phyloP scores from a whole-genome alignment of 2,329 filamentous ascomycete genomes.

The Stagonosporopsis chrysanthemi region DNA sequence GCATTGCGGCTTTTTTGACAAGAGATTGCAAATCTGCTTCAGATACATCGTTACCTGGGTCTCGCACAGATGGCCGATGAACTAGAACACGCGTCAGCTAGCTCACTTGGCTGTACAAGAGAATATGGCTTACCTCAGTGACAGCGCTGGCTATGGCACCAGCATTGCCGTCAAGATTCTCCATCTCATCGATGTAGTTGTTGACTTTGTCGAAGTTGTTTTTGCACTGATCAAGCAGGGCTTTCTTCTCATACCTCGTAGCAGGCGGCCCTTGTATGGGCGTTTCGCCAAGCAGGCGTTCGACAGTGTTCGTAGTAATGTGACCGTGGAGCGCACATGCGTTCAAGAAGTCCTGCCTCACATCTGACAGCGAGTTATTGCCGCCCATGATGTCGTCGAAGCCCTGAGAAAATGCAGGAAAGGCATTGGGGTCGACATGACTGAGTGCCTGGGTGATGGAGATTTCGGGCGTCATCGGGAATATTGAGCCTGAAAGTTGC shows the following conservation, averaged over 20 bases:
- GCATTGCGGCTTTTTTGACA: conserved; percentile 75
- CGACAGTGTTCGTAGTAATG: conserved; percentile 79
- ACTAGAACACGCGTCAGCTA: conserved; percentile 52
- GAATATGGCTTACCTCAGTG: conserved; percentile 45
- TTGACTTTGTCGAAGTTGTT: conserved; percentile 78
- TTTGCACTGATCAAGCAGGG: conserved; percentile 78
- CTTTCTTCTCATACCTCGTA: conserved; percentile 78
- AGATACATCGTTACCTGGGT: conserved; percentile 82
- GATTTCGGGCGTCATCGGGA: conserved; percentile 67
- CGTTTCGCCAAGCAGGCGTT: conserved; percentile 81
- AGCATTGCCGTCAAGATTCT: conserved; percentile 90
- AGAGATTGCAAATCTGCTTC: conserved; percentile 73
- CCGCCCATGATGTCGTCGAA: conserved; percentile 64
- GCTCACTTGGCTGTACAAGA: neutral
- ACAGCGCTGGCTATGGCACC: conserved; percentile 80
- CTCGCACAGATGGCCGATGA: conserved; percentile 72
- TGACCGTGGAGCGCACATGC: conserved; percentile 87
- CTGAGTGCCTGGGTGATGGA: conserved; percentile 72
- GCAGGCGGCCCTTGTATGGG: conserved; percentile 80
- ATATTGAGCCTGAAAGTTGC: conserved; percentile 64
- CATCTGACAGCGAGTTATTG: conserved; percentile 68
- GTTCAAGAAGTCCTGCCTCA: conserved; percentile 84
- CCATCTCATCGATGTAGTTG: conserved; percentile 79
- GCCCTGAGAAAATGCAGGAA: conserved; percentile 70
- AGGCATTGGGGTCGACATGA: conserved; percentile 67